Percentiles rank a stretch among this genome's conserved stretches.
Evolutionary conservation across 2,329 filamentous ascomycete genomes (phyloP).

Genomic region (Colletotrichum sp.): DNA sequence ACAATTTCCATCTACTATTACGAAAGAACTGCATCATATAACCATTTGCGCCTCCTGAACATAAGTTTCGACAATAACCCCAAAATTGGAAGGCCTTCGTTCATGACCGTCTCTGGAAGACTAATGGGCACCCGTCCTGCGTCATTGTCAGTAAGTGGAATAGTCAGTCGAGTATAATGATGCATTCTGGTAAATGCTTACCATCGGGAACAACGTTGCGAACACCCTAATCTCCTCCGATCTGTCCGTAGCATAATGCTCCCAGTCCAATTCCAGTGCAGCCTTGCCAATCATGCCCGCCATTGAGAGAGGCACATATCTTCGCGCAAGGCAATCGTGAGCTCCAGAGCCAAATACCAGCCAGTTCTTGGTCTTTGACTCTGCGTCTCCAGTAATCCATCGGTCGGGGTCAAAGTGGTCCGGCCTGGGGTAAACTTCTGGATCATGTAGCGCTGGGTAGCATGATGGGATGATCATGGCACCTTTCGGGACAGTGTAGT

Average conservation of each 20-base stretch:
- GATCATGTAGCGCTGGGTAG: constrained; percentile 56
- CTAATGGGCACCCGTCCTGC: neutral
- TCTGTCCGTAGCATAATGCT: constrained; percentile 49
- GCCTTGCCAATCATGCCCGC: constrained; percentile 59
- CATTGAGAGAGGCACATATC: constrained; percentile 56
- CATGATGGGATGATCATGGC: constrained; percentile 56
- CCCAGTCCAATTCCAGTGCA: constrained; percentile 53
- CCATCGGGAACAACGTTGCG: constrained; percentile 54
- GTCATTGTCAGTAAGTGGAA: neutral
- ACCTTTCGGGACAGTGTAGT: constrained; percentile 55
- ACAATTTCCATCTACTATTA: no score
- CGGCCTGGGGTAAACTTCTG: constrained; percentile 50
- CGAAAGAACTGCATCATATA: no score
- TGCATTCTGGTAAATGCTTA: constrained; percentile 29
- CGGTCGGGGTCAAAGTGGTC: constrained; percentile 55
- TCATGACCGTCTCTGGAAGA: neutral
- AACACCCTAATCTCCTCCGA: constrained; percentile 58
- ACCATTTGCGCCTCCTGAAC: no score
- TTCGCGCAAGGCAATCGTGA: constrained; percentile 54
- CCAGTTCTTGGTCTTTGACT: constrained; percentile 57
- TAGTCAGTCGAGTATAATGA: no score
- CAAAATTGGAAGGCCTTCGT: no score
- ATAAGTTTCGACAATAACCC: no score
- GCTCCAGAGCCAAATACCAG: constrained; percentile 57
- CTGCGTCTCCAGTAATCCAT: constrained; percentile 57